Evolutionary conservation across 2,329 filamentous ascomycete genomes (phyloP).

Genomic region (Talaromyces sp.): DNA sequence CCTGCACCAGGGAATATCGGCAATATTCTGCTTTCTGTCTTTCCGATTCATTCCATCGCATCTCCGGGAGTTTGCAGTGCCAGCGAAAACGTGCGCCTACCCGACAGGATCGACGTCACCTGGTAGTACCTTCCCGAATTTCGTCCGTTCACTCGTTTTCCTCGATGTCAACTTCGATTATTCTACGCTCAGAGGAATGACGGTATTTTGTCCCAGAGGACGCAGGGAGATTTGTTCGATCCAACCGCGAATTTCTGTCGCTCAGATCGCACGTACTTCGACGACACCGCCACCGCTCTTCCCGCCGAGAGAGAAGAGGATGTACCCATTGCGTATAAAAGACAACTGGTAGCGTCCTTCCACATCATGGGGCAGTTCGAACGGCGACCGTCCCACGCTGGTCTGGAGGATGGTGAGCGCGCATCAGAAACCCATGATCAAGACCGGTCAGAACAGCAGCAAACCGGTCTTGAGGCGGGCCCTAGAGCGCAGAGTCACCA

Average conservation of each 20-base stretch:
- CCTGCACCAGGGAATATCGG: background rate
- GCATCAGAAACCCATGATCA: constrained; percentile 9
- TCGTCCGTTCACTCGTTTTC: constrained; percentile 6
- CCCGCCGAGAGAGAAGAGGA: constrained; percentile 13
- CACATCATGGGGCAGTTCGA: constrained; percentile 35
- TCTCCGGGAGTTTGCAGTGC: background rate
- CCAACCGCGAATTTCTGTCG: background rate
- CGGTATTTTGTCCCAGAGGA: constrained; percentile 2
- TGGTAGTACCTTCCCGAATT: background rate
- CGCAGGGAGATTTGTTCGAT: background rate
- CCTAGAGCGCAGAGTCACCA: background rate
- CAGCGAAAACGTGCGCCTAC: constrained; percentile 9
- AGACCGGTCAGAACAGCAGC: constrained; percentile 5
- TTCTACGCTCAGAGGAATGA: constrained; percentile 15
- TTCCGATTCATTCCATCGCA: background rate
- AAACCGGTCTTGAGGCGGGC: constrained; percentile 19
- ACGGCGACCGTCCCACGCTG: constrained; percentile 30
- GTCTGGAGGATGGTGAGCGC: constrained; percentile 30
- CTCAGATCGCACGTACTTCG: background rate
- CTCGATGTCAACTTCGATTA: constrained; percentile 7
- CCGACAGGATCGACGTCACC: constrained; percentile 19
- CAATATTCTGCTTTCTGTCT: background rate
- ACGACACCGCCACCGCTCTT: constrained; percentile 8
- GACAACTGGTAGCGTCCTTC: constrained; percentile 18
- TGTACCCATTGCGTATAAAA: constrained; percentile 14